Evolutionary conservation across 225 moss, liverwort and hornwort genomes (phyloP), one percentile per base, ranked within the genome.

Genomic region (Polytrichum formosum): DNA sequence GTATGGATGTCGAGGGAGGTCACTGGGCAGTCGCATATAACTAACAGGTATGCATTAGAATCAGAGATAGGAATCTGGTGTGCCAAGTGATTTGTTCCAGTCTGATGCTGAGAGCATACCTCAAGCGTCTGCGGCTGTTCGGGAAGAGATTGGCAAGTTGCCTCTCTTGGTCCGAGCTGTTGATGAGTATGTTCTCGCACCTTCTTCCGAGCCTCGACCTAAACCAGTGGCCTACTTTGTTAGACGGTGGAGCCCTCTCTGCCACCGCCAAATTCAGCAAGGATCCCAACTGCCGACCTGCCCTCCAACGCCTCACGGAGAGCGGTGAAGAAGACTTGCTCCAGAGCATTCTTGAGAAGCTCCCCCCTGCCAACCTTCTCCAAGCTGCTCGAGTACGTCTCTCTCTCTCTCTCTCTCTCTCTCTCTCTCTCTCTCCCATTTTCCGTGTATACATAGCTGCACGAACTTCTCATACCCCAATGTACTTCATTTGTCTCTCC

Each of bases 271-370:
- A 80, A 70, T 65, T 53, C 71, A 64, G 28, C 69, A 54, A 46
- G 60, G 33, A 76, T 17, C 73, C n/a, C 66, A 59, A 30, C 23
- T 60, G 64, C 13, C 69, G 78, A 55, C 75, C 35, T 74, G 76
- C 73, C 30, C 71, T 84, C 54, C 74, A 79, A 56, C 73, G 63
- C 56, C 81, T 84, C 46, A 79, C 76, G n/a, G 72, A 84, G 55
- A 70, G 73, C 27, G 79, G 74, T 9, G 79, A 84, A 30, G 87
- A 87, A 59, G 75, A 84, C 72, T 67, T 87, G 76, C 78, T 84
- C 28, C 75, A 76, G 60, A 79, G 67, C 60, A 79, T 84, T 63
- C 81, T 87, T 67, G 72, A 79, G 71, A 81, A 81, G 58, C 79
- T 81, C 56, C 81, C 81, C 18, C 78, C 78, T 17, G 69, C 72